Conservation (phyloP, 352 stramenopile genomes). For the Pythium pyrilobum region DNA sequence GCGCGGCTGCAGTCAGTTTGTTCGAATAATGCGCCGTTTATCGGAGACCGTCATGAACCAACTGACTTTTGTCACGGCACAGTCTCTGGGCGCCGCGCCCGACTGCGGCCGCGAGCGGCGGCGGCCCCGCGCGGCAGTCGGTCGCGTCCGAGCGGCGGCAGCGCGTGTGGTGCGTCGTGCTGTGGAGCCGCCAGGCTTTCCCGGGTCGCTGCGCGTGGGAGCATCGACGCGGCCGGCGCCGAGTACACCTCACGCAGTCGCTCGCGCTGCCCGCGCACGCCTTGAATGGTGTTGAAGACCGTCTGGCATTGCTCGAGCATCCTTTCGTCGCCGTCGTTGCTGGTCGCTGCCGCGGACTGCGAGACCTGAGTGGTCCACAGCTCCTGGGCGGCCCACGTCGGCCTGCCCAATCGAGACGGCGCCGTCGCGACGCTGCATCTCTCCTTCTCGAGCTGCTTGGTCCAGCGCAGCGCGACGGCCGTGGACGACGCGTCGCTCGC, state of each 20-base stretch:
- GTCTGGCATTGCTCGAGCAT: slow-evolving; percentile 21
- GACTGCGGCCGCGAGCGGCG: background rate
- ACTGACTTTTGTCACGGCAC: background rate
- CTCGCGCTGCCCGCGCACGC: background rate
- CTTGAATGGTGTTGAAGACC: slow-evolving; percentile 16
- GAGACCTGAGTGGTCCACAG: slow-evolving; percentile 12
- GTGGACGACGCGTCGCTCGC: too few relatives aligned
- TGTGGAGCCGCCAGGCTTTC: background rate
- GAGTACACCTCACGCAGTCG: slow-evolving; percentile 3
- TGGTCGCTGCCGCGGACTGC: slow-evolving; percentile 1
- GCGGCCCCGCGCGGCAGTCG: background rate
- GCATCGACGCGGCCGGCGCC: background rate
- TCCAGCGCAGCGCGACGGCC: background rate
- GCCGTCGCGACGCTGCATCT: slow-evolving; percentile 2
- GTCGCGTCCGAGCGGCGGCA: background rate
- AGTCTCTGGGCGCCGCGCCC: background rate
- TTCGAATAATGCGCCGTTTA: background rate
- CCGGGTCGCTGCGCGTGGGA: background rate
- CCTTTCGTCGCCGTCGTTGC: slow-evolving; percentile 2
- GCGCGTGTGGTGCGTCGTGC: background rate
- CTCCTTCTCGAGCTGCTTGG: background rate
- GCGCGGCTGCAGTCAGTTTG: background rate
- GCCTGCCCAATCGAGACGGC: background rate
- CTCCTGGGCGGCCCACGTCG: slow-evolving; percentile 19
- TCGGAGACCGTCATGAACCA: background rate